Evolutionary conservation across 208 protist genomes (phyloP).

Genomic region (Trypanosoma congolense): DNA sequence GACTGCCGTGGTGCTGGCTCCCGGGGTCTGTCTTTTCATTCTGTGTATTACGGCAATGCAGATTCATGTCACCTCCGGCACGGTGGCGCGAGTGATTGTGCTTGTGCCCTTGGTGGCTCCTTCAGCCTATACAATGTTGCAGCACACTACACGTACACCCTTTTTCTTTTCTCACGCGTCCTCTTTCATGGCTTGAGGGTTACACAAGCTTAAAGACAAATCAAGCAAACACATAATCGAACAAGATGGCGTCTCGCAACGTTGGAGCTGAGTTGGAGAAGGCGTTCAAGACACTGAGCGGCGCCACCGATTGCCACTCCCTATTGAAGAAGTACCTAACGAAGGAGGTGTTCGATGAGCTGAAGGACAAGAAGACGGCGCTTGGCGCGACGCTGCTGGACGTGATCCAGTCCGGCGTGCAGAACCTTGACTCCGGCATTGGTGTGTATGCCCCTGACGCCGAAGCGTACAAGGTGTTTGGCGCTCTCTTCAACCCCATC

Average conservation of each 20-base stretch:
- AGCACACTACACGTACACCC: too few species aligned
- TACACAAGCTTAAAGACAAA: slow-evolving; percentile 10
- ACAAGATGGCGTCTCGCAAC: slow-evolving; percentile 3
- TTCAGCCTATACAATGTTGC: too few species aligned
- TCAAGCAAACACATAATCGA: neutral
- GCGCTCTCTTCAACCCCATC: slow-evolving; percentile 36
- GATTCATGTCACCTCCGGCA: too few species aligned
- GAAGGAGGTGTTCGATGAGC: slow-evolving; percentile 27
- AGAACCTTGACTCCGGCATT: slow-evolving; percentile 38
- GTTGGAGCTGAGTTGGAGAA: slow-evolving; percentile 15
- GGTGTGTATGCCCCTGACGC: slow-evolving; percentile 45
- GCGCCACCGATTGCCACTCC: slow-evolving; percentile 24
- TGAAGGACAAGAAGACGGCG: slow-evolving; percentile 26
- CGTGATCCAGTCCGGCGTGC: slow-evolving; percentile 44
- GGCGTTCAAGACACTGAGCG: slow-evolving; percentile 19
- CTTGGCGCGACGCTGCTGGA: slow-evolving; percentile 37
- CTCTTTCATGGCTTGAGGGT: too few species aligned
- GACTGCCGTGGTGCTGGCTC: too few species aligned
- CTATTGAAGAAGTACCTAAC: slow-evolving; percentile 43
- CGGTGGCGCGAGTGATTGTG: too few species aligned
- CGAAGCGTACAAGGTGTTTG: slow-evolving; percentile 42
- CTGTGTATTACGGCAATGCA: too few species aligned
- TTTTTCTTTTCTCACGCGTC: too few species aligned
- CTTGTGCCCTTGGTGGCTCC: too few species aligned
- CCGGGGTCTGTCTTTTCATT: too few species aligned